These are phyloP conservation scores for Microcyclosporella mali DNA, from an alignment of 2,329 filamentous ascomycete species.

Conservation along the genomic window DNA sequence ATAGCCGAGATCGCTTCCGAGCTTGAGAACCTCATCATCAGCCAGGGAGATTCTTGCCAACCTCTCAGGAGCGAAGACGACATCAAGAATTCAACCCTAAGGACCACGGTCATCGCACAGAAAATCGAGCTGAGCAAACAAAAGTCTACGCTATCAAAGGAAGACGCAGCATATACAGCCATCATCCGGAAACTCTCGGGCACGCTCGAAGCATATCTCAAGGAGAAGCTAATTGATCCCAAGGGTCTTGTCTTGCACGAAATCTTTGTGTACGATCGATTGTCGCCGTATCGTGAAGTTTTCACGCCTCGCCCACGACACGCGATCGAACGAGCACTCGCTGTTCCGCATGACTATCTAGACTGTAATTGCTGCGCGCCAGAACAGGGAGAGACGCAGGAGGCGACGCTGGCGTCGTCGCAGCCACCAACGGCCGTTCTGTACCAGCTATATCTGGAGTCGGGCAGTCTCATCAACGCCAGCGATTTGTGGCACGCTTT, in stretches of 20 bases:
- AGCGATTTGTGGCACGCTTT: slow-evolving; percentile 77
- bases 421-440: slow-evolving; percentile 66
- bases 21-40: slow-evolving; percentile 21
- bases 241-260: slow-evolving; percentile 59
- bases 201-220: slow-evolving; percentile 45
- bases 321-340: slow-evolving; percentile 65
- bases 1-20: slow-evolving; percentile 11
- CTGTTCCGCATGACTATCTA: slow-evolving; percentile 69
- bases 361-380: slow-evolving; percentile 61
- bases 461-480: slow-evolving; percentile 69
- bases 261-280: slow-evolving; percentile 68
- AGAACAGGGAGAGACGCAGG: slow-evolving; percentile 37
- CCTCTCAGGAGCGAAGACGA: slow-evolving; percentile 69
- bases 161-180: slow-evolving; percentile 64
- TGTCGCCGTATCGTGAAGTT: slow-evolving; percentile 63
- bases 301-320: slow-evolving; percentile 68
- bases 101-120: slow-evolving; percentile 74
- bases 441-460: slow-evolving; percentile 74
- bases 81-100: slow-evolving; percentile 60
- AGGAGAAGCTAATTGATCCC: slow-evolving; percentile 42
- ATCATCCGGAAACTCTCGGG: slow-evolving; percentile 55
- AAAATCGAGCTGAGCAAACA: slow-evolving; percentile 74
- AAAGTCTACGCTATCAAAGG: slow-evolving; percentile 61
- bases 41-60: slow-evolving; percentile 10
- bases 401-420: slow-evolving; percentile 48